Evolutionary conservation across 1,284 basidiomycete species (phyloP), one percentile per base, ranked within the genome.

Genomic region (Ceratobasidium sp.): DNA sequence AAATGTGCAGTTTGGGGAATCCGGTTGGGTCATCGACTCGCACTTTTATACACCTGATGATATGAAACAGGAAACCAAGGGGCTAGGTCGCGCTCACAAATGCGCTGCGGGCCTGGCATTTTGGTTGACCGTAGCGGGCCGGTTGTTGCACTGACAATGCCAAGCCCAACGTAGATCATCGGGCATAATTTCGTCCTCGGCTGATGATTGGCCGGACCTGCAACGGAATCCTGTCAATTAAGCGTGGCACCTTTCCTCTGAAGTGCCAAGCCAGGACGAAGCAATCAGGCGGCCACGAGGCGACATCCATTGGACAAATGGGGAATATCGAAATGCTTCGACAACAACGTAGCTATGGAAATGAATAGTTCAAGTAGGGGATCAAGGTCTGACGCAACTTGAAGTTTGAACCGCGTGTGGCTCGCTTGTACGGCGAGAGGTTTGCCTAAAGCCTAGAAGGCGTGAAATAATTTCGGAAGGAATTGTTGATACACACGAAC

Each of bases 1-100:
- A 7, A 73, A 29, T 22, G 49, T 13, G 59, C 49, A 43, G 71
- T 73, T 73, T 73, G 71, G 49, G 51, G 43, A 59, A 27, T 27
- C 2, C 14, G 14, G 9, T 11, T 24, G 4, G 13, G 39, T n/a
- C 11, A 31, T 24, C n/a, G n/a, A 37, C 19, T 8, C 29, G n/a
- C 2, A 46, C n/a, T 54, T 73, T 62, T 73, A 73, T 73, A 63
- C n/a, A 19, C 24, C 49, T 9, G 5, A 29, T 41, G 37, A 24
- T 16, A 73, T 54, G 48, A 63, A 63, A 73, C 56, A 72, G 29
- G 39, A 39, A 29, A 39, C 41, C 29, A 24, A 13, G 5, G 62
- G 19, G 34, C 31, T 27, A 41, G 41, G 29, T 48, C 46, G 39
- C 37, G 34, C 65, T 56, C 51, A 24, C 56, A 39, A 27, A 24